These are phyloP conservation scores for Aspergillus bombycis DNA, from an alignment of 2,329 filamentous ascomycete genomes.

Conservation along the genomic window DNA sequence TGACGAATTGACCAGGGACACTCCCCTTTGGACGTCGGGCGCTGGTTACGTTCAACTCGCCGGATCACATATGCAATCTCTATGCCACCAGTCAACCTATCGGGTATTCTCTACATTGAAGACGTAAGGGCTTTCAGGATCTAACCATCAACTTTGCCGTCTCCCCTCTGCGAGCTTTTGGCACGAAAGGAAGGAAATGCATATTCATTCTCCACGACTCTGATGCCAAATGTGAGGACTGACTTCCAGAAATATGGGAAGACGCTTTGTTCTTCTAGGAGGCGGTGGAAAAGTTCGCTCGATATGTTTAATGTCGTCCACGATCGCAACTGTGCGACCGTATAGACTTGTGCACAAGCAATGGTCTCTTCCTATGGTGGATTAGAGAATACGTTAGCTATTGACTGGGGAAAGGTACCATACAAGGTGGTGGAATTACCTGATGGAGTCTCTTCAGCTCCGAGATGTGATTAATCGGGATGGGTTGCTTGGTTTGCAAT, in stretches of 20 bases:
- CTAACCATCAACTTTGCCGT: constrained; percentile 6
- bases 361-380: constrained; percentile 1
- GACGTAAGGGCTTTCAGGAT: background rate
- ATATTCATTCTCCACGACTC: constrained; percentile 17
- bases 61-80: constrained; percentile 19
- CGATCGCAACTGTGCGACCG: constrained; percentile 13
- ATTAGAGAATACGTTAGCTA: background rate
- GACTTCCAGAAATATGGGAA: constrained; percentile 17
- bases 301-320: constrained; percentile 21
- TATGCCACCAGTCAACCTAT: constrained; percentile 5
- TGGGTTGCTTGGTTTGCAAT: background rate
- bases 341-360: constrained; percentile 14
- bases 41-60: constrained; percentile 16
- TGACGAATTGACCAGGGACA: constrained; percentile 21
- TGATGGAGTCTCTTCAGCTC: background rate
- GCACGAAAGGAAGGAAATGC: constrained; percentile 13
- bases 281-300: constrained; percentile 10
- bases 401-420: background rate
- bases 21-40: background rate
- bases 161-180: background rate
- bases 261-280: constrained; percentile 8
- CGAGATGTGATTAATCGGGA: constrained; percentile 1
- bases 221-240: constrained; percentile 14
- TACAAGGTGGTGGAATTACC: background rate
- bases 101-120: background rate